Base-by-base conservation (phyloP, 257 asterid species). In the Nyctanthes arbortristis region DNA sequence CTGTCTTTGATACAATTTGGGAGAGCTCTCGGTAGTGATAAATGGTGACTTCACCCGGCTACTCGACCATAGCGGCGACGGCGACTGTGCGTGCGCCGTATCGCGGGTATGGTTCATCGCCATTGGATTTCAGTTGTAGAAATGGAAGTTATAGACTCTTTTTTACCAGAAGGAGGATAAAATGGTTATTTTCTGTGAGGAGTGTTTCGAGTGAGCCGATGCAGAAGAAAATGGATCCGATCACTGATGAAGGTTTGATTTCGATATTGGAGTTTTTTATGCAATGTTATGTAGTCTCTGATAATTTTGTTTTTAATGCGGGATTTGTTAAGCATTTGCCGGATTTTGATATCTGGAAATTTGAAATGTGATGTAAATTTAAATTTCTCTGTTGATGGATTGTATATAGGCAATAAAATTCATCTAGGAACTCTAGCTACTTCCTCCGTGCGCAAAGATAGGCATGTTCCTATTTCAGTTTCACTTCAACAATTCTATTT, bases 41-140 rank as follows among this genome's bases (percentile, higher is more conserved):
- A 71, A 86, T 88, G 97, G 89, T 92, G 84, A 68, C 86, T 66
- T 75, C 82, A 2, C 72, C 81, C 1, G 68, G 45, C 65, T 66
- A 63, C 73, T n/a, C n/a, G 60, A 32, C 75, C 66, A 80, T 81
- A 29, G 77, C 73, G 31, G 65, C 72, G 59, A 66, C 67, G 34
- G 70, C 58, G 63, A 69, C 79, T 34, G 63, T 75, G n/a, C n/a
- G n/a, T n/a, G n/a, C n/a, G 68, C 39, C 80, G 36, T 78, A 56
- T 37, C 80, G 62, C 72, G 62, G 81, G 8, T 76, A 79, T 10
- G 77, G 74, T 37, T 69, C 84, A 10, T 76, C 84, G 65, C 69
- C 80, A 20, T 69, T 84, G 56, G 76, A 69, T 80, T 81, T 85
- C 72, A 68, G 78, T 68, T 73, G 79, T 34, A 75, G 76, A 59